These are phyloP conservation scores for Colletotrichum simmondsii DNA, from an alignment of 2,329 filamentous ascomycete genomes.

Conservation along the genomic window DNA sequence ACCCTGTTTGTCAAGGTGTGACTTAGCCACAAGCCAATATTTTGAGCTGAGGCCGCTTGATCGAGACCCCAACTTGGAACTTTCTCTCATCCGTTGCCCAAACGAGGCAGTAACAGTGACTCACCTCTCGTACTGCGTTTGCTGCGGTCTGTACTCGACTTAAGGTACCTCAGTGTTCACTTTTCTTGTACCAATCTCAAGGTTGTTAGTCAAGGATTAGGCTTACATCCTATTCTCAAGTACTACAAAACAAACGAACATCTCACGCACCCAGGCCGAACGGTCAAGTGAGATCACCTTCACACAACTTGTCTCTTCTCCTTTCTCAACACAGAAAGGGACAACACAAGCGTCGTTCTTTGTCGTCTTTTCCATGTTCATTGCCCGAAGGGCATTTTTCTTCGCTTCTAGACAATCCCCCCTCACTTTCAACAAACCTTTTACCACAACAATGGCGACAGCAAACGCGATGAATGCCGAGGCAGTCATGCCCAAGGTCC, in stretches of 20 bases:
- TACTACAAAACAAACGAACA: constrained; percentile 5
- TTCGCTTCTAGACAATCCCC: constrained; percentile 10
- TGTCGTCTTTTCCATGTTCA: constrained; percentile 8
- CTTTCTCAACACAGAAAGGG: background rate
- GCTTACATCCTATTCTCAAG: background rate
- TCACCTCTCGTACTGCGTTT: constrained; percentile 11
- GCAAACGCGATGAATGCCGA: background rate
- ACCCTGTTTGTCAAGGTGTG: background rate
- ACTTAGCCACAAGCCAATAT: background rate
- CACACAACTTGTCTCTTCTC: background rate
- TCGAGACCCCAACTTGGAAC: background rate
- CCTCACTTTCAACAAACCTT: background rate
- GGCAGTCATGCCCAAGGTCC: constrained; percentile 56
- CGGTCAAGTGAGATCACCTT: constrained; percentile 11
- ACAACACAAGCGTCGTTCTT: background rate
- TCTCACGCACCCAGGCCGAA: background rate
- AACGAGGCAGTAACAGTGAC: constrained; percentile 19
- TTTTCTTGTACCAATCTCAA: background rate
- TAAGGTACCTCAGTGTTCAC: background rate
- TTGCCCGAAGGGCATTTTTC: constrained; percentile 17
- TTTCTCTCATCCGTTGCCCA: background rate
- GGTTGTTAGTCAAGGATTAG: background rate
- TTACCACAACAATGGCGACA: constrained; percentile 17
- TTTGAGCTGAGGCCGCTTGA: constrained; percentile 17
- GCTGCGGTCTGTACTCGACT: background rate